phyloP scores from a whole-genome alignment of 148 eudicot genomes.

The Limonium bicolor region DNA sequence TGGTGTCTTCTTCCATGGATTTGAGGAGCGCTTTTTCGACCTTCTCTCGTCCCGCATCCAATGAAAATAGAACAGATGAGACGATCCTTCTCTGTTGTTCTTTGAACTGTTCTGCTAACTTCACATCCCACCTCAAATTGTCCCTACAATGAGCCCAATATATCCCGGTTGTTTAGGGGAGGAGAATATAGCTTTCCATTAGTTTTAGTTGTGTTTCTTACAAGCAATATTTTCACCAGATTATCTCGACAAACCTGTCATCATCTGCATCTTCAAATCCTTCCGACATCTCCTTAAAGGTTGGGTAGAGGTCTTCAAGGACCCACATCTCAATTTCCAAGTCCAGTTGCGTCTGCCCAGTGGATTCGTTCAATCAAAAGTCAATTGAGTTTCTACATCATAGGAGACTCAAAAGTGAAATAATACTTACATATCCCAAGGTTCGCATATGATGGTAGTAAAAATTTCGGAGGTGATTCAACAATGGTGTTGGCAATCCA shows the following conservation, averaged over 20 bases:
- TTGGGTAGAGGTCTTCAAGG: conserved; percentile 29
- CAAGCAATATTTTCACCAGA: background rate
- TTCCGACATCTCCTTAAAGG: conserved; percentile 51
- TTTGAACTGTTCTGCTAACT: conserved; percentile 56
- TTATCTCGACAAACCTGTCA: conserved; percentile 32
- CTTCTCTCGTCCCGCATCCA: conserved; percentile 28
- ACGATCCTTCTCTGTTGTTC: conserved; percentile 40
- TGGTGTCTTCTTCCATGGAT: conserved; percentile 14
- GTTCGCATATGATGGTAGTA: conserved; percentile 14
- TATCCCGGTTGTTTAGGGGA: too few relatives aligned
- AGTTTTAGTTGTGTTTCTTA: background rate
- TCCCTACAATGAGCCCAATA: conserved; percentile 17
- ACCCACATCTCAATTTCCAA: conserved; percentile 49
- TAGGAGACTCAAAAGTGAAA: background rate
- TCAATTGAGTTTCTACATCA: background rate
- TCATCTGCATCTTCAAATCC: conserved; percentile 30
- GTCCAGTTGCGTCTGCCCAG: conserved; percentile 30
- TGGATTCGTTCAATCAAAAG: background rate
- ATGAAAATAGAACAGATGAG: conserved; percentile 49
- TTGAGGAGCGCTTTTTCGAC: conserved; percentile 23
- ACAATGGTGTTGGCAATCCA: conserved; percentile 65
- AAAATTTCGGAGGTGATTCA: conserved; percentile 46
- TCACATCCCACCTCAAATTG: conserved; percentile 50
- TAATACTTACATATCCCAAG: conserved; percentile 26
- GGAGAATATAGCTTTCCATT: background rate